phyloP scores from a whole-genome alignment of 139 green algal species.

The Pycnococcus provasolii region DNA sequence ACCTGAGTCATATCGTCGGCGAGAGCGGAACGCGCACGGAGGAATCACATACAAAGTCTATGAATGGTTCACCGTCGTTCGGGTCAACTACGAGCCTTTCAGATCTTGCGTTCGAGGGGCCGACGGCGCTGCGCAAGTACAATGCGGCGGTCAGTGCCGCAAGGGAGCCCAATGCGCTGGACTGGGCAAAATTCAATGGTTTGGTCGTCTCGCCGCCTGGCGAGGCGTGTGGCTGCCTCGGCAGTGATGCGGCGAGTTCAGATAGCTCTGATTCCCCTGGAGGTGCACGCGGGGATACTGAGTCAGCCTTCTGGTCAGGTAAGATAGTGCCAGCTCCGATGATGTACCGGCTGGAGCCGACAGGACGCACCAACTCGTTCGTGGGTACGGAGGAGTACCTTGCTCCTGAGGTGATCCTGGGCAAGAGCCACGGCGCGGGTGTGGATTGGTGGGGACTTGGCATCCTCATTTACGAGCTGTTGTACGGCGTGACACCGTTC shows the following conservation, averaged over 20 bases:
- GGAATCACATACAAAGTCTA: conserved; percentile 11
- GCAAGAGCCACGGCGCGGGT: conserved; percentile 47
- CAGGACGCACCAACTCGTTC: conserved; percentile 79
- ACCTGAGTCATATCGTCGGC: conserved; percentile 54
- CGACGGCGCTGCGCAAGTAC: no score
- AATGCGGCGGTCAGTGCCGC: no score
- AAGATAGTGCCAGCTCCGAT: no score
- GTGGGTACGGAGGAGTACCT: conserved; percentile 79
- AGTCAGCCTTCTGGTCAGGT: not conserved
- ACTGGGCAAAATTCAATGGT: no score
- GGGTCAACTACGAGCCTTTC: not conserved
- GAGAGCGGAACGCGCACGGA: conserved; percentile 36
- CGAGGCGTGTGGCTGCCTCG: no score
- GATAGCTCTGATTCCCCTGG: no score
- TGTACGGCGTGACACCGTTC: conserved; percentile 79
- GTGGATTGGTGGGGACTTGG: conserved; percentile 48
- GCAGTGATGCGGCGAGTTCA: no score
- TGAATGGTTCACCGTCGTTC: not conserved
- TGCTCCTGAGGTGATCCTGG: conserved; percentile 65
- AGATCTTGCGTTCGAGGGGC: no score
- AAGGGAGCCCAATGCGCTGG: no score
- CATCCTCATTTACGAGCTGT: conserved; percentile 92
- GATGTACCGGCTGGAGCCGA: conserved; percentile 43
- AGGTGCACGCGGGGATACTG: not conserved
- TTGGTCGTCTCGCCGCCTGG: no score